Evolutionary conservation across 2,329 filamentous ascomycete genomes (phyloP), one percentile per base, ranked within the genome.

Genomic region (Colletotrichum siamense): DNA sequence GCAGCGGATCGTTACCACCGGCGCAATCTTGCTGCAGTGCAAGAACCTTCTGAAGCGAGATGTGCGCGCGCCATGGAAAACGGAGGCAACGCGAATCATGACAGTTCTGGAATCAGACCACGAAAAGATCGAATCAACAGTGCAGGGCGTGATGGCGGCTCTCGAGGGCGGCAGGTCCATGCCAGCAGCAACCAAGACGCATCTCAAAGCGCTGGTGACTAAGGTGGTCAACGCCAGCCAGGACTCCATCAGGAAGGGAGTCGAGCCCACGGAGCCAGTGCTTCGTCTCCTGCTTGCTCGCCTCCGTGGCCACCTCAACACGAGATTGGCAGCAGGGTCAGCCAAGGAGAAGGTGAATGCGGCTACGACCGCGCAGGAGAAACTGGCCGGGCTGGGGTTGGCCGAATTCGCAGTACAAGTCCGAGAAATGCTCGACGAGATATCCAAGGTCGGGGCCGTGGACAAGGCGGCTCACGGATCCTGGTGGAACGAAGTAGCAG

Each of bases 11-110:
- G 91, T 95, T 26, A 94, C 94, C 2, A 91, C 94, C 5, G 94
- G 94, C 2, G 93, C 94, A 0, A 93, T 96, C 64, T 87, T 96
- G 32, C 86, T 96, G 16, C 95, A 95, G 68, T 94, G 93, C 83
- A 97, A 97, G 87, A 96, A 96, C 79, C 88, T 96, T 9, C 89
- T 97, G 36, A 96, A 96, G 85, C 92, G 95, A 18, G 95, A 96
- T 81, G 94, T 95, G 5, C 92, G 95, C 61, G 91, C 91, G 15
- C 92, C 94, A 24, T 97, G 95, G 95, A 95, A 93, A 83, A 91
- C 88, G 28, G 94, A 96, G 84, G 94, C 94, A 0, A 87, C 88
- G 4, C 92, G 94, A n/a, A 91, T 96, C 78, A 91, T 94, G 87
- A 86, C 91, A 2, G 91, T 95, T 1, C 89, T 96, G 13, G 93